Evolutionary conservation across 352 stramenopile species (phyloP), one percentile per base, ranked within the genome.

Genomic region (Phytophthora chlamydospora): DNA sequence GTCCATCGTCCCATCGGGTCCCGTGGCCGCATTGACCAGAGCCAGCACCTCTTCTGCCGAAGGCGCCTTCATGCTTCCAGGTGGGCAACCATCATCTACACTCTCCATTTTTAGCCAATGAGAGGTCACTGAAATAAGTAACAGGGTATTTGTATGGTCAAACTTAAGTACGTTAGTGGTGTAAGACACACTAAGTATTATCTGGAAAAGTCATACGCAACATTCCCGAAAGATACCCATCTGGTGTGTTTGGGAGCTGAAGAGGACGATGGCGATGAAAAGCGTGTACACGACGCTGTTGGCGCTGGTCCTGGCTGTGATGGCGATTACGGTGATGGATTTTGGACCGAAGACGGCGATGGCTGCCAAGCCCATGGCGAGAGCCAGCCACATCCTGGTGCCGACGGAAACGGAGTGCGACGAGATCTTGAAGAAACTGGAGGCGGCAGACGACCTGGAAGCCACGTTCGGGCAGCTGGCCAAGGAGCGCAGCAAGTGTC

Each of bases 321-420:
- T 73, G n/a, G 36, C 82, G 21, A 45, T 68, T 6, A 58, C 44
- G 21, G 36, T 66, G 27, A 42, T 87, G 32, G 55, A 83, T 31
- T 60, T 70, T 19, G 41, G 56, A 14, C 29, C 41, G 12, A 56
- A 45, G 16, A 32, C 34, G 38, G 54, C 58, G 14, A 49, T 61
- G 19, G 58, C 59, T 6, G 51, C 50, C 0, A 74, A 72, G 27
- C 75, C 75, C 4, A 73, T 47, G n/a, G 80, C 82, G n/a, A 76
- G 80, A 34, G 82, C 82, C 38, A 91, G 82, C 60, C 85, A 93
- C 70, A 91, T 93, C 62, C 67, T 93, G 42, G 78, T 93, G 34
- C 62, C 75, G 38, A 87, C 76, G 2, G 80, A 93, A 62, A 52
- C 60, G 21, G 71, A 90, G 44, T 69, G 69, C 38, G 82, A 90